These are phyloP conservation scores for Euphorbia celastroides DNA, from an alignment of 441 rosid genomes.

Conservation along the genomic window DNA sequence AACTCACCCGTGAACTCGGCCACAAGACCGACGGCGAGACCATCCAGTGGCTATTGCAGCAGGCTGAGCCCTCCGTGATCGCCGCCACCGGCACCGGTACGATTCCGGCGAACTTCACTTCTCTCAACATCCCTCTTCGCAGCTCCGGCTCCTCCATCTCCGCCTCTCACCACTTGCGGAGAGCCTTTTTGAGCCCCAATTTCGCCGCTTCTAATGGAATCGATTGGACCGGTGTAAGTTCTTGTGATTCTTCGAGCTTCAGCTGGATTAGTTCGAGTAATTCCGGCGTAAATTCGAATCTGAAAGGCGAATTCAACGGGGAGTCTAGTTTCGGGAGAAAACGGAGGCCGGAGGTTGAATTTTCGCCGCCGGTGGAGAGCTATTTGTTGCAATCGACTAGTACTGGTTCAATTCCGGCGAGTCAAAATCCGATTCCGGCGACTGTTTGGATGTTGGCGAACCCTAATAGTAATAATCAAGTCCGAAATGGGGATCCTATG, in stretches of 20 bases:
- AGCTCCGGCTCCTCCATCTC: constrained; percentile 85
- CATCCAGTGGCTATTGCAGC: constrained; percentile 87
- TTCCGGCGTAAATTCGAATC: constrained; percentile 13
- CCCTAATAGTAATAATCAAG: constrained; percentile 36
- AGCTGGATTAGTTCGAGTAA: constrained; percentile 15
- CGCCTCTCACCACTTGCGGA: constrained; percentile 55
- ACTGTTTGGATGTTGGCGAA: constrained; percentile 66
- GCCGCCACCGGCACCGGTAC: constrained; percentile 98
- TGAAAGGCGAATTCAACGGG: constrained; percentile 24
- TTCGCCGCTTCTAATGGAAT: constrained; percentile 37
- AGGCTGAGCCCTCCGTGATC: constrained; percentile 83
- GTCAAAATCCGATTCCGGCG: constrained; percentile 45
- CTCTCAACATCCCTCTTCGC: constrained; percentile 83
- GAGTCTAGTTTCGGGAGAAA: constrained; percentile 23
- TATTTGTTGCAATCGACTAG: constrained; percentile 50
- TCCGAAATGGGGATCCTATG: constrained; percentile 54
- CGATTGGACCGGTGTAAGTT: neutral
- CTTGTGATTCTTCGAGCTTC: constrained; percentile 21
- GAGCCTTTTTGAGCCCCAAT: constrained; percentile 48
- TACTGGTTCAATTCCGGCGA: constrained; percentile 32
- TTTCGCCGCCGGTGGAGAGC: constrained; percentile 45
- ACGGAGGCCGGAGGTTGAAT: constrained; percentile 44
- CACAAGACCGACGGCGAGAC: constrained; percentile 97
- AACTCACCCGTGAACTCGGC: too few species aligned
- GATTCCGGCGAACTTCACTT: constrained; percentile 90